These are phyloP conservation scores for Trichothecium roseum DNA, from an alignment of 2,329 filamentous ascomycete species.

Conservation along the genomic window DNA sequence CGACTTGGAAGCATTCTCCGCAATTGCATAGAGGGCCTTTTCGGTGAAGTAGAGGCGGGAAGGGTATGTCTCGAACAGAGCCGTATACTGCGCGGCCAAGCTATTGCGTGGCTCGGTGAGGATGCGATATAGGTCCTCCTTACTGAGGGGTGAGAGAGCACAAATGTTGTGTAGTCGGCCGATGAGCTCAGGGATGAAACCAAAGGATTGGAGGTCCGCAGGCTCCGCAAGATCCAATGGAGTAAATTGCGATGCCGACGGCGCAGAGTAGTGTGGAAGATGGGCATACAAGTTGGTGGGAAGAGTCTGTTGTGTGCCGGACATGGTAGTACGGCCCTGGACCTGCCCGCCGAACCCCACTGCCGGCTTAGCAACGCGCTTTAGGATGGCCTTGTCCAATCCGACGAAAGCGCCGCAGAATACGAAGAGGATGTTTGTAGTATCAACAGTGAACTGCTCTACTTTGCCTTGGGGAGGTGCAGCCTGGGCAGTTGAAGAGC, in stretches of 20 bases:
- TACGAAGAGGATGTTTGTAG: constrained; percentile 94
- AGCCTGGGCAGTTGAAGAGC: constrained; percentile 30
- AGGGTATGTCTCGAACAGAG: constrained; percentile 71
- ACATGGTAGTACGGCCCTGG: constrained; percentile 41
- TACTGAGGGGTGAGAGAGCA: constrained; percentile 66
- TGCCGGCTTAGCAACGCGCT: constrained; percentile 73
- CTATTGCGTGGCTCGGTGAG: constrained; percentile 88
- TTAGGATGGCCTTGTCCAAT: constrained; percentile 75
- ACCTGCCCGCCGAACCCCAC: constrained; percentile 89
- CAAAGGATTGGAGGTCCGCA: constrained; percentile 70
- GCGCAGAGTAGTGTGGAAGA: constrained; percentile 40
- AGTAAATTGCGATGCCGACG: constrained; percentile 32
- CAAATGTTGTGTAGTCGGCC: constrained; percentile 90
- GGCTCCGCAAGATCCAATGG: constrained; percentile 65
- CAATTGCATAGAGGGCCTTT: constrained; percentile 70
- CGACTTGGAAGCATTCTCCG: constrained; percentile 49
- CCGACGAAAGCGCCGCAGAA: constrained; percentile 94
- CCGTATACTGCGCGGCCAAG: constrained; percentile 77
- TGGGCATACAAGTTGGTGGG: constrained; percentile 51
- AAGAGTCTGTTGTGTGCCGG: constrained; percentile 44
- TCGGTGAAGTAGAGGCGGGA: constrained; percentile 77
- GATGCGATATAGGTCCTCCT: constrained; percentile 65
- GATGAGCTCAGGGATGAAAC: constrained; percentile 90
- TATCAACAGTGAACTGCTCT: constrained; percentile 68
- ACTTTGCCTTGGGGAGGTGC: constrained; percentile 38